These are phyloP conservation scores for Lipomyces yamanashiensis DNA, from an alignment of 805 yeast species.

Conservation along the genomic window DNA sequence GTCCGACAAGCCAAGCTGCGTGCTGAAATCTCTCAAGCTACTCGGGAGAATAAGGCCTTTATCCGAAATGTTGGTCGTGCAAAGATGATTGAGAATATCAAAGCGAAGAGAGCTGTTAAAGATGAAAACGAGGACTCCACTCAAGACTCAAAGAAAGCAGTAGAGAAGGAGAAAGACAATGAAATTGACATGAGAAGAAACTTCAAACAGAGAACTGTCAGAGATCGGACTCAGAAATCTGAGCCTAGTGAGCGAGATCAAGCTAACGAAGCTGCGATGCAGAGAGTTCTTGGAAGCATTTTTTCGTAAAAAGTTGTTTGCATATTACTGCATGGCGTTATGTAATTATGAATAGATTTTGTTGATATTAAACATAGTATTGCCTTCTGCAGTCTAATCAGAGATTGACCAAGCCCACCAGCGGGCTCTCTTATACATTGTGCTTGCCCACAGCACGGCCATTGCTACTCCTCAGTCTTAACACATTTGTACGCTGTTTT, in stretches of 20 bases:
- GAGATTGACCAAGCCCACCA: too few species aligned
- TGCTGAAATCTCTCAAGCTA: slow-evolving; percentile 87
- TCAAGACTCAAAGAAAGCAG: slow-evolving; percentile 1
- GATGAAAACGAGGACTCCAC: slow-evolving; percentile 40
- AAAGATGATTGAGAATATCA: slow-evolving; percentile 74
- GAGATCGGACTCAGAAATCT: slow-evolving; percentile 40
- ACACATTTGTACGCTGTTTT: too few species aligned
- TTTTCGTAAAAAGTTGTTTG: slow-evolving; percentile 20
- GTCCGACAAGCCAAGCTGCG: slow-evolving; percentile 84
- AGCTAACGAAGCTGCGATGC: slow-evolving; percentile 26
- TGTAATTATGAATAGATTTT: too few species aligned
- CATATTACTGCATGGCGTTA: background rate
- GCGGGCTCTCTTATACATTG: too few species aligned
- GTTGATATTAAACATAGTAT: too few species aligned
- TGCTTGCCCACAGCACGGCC: too few species aligned
- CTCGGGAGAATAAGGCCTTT: slow-evolving; percentile 81
- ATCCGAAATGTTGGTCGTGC: slow-evolving; percentile 83
- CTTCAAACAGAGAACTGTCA: slow-evolving; percentile 72
- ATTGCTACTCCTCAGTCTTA: too few species aligned
- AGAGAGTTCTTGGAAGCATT: slow-evolving; percentile 28
- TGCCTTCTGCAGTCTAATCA: too few species aligned
- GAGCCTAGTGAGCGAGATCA: slow-evolving; percentile 20
- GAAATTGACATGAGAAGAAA: slow-evolving; percentile 55
- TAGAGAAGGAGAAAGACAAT: slow-evolving; percentile 32
- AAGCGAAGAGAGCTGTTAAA: slow-evolving; percentile 53